Percentiles rank a stretch among this genome's conserved stretches.
These are phyloP conservation scores for Nothophytophthora sp. DNA, from an alignment of 352 stramenopile species.

Conservation along the genomic window DNA sequence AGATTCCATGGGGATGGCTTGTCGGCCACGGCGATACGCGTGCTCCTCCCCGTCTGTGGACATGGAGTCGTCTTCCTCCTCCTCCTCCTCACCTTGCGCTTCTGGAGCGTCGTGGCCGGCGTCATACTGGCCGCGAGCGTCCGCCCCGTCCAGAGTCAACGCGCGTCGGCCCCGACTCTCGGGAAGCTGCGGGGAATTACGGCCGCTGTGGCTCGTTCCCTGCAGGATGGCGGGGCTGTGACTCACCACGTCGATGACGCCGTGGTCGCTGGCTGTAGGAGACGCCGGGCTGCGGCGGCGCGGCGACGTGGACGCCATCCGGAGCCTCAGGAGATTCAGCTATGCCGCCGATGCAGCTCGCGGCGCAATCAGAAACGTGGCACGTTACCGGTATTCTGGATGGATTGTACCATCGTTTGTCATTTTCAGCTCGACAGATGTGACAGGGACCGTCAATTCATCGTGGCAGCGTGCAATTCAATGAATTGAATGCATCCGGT, in stretches of 20 bases:
- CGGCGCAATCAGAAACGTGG: no score
- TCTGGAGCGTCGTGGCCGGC: constrained; percentile 8
- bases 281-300: background rate
- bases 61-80: constrained; percentile 10
- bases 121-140: constrained; percentile 7
- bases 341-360: no score
- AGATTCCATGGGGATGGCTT: constrained; percentile 71
- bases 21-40: constrained; percentile 50
- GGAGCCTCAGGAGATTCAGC: background rate
- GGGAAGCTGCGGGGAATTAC: no score
- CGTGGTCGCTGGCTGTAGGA: constrained; percentile 10
- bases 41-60: constrained; percentile 29
- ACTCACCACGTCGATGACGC: constrained; percentile 49
- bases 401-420: no score
- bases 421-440: no score
- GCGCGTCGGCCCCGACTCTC: constrained; percentile 11
- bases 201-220: no score
- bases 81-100: constrained; percentile 6
- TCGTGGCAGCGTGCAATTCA: no score
- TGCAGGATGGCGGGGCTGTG: constrained; percentile 19
- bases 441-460: no score
- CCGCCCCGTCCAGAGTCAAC: constrained; percentile 18
- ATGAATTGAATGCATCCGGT: no score
- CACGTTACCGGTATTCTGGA: no score
- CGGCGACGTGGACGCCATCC: constrained; percentile 11